These are phyloP conservation scores for Ophiostoma australiae DNA, from an alignment of 2,329 filamentous ascomycete genomes.

Conservation along the genomic window DNA sequence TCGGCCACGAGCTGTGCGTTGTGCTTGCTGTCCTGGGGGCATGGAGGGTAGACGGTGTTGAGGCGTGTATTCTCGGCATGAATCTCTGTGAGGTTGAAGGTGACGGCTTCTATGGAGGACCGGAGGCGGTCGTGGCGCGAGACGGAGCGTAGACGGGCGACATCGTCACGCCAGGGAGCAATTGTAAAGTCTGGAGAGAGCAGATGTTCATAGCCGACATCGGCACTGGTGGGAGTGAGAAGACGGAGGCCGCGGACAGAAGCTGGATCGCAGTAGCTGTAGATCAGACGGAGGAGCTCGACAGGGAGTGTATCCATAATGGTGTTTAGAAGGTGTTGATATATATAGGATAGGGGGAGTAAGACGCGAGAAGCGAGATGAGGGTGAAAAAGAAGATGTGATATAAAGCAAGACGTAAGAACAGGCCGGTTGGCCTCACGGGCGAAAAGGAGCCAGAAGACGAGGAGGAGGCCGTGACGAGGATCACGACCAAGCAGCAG, in stretches of 20 bases:
- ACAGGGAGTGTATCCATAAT: conserved; percentile 32
- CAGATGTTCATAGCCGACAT: conserved; percentile 42
- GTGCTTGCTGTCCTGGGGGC: conserved; percentile 18
- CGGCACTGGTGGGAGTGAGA: conserved; percentile 37
- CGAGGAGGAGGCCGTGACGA: background rate
- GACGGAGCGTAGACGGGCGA: conserved; percentile 42
- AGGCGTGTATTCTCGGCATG: conserved; percentile 40
- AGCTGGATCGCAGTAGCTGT: conserved; percentile 38
- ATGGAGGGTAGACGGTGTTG: conserved; percentile 34
- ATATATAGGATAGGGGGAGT: background rate
- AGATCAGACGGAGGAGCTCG: conserved; percentile 39
- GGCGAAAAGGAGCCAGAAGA: background rate
- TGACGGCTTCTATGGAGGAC: conserved; percentile 40
- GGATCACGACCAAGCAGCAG: conserved; percentile 14
- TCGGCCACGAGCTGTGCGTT: background rate
- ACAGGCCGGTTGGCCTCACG: background rate
- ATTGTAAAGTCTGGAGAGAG: conserved; percentile 38
- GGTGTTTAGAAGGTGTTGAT: background rate
- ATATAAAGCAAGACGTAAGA: background rate
- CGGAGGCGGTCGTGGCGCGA: conserved; percentile 42
- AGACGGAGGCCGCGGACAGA: conserved; percentile 42
- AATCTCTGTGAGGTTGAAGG: conserved; percentile 44
- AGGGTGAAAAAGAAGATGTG: background rate
- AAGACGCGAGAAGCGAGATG: background rate
- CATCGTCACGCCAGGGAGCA: conserved; percentile 40